phyloP scores from a whole-genome alignment of 1,284 basidiomycete genomes.

The Cryptococcus sp. region DNA sequence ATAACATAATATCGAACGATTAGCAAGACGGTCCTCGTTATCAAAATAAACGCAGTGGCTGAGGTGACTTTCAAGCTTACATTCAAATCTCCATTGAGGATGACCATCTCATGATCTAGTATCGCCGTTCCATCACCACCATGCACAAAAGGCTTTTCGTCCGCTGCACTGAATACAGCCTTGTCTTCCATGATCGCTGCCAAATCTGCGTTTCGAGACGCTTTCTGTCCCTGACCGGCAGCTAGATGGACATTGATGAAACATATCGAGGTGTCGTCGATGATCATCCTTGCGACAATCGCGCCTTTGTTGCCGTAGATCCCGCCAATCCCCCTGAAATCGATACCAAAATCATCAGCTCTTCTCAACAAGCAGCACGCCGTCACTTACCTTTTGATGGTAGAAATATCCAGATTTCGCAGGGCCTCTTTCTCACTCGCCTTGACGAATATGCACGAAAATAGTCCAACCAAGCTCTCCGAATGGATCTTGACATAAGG shows the following conservation, averaged over 20 bases:
- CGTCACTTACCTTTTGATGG: slow-evolving; percentile 65
- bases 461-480: slow-evolving; percentile 87
- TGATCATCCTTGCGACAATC: slow-evolving; percentile 81
- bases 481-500: slow-evolving; percentile 79
- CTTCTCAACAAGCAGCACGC: not conserved
- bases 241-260: slow-evolving; percentile 96
- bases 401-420: slow-evolving; percentile 71
- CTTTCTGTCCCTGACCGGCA: slow-evolving; percentile 81
- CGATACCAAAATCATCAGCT: not conserved
- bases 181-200: slow-evolving; percentile 82
- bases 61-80: too few species aligned
- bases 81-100: slow-evolving; percentile 67
- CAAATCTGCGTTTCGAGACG: slow-evolving; percentile 81
- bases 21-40: not conserved
- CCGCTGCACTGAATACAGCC: slow-evolving; percentile 63
- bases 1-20: not conserved
- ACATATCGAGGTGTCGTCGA: slow-evolving; percentile 89
- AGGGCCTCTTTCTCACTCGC: slow-evolving; percentile 55
- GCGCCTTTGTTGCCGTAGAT: slow-evolving; percentile 97
- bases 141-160: slow-evolving; percentile 71
- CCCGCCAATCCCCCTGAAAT: slow-evolving; percentile 75
- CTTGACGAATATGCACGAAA: slow-evolving; percentile 79
- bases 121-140: slow-evolving; percentile 95
- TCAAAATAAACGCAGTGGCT: not conserved
- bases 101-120: slow-evolving; percentile 89